A percentile compares a stretch with the other conserved stretches of the same genome.
Evolutionary conservation across 169 alveolate species (phyloP).

Genomic region (Eimeria acervulina): DNA sequence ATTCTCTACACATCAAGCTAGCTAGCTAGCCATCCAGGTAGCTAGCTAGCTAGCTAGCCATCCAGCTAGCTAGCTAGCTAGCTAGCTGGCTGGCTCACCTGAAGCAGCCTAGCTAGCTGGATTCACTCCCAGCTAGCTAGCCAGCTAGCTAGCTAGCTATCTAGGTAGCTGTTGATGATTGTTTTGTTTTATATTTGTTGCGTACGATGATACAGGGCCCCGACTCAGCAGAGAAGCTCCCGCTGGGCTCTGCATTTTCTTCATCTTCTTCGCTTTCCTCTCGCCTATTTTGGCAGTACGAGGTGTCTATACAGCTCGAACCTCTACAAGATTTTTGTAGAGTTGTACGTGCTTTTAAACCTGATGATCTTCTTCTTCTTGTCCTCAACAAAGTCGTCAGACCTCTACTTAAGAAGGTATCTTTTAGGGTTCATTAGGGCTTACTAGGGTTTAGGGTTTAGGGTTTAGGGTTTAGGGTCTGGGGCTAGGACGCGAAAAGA

Average conservation of each 20-base stretch:
- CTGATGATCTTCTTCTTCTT: conserved; percentile 34
- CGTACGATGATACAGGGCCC: neutral
- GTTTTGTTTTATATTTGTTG: neutral
- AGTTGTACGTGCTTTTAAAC: conserved; percentile 63
- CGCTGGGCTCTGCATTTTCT: neutral
- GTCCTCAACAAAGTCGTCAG: conserved; percentile 60
- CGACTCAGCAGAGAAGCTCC: neutral
- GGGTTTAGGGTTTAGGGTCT: neutral
- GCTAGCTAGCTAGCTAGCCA: no score
- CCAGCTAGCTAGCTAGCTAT: no score
- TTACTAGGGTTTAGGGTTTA: neutral
- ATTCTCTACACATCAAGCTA: neutral
- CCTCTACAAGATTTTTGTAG: conserved; percentile 89
- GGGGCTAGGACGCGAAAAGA: neutral
- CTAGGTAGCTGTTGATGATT: no score
- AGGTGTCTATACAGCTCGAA: conserved; percentile 92
- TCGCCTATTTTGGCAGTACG: conserved; percentile 90
- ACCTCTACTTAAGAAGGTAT: conserved; percentile 63
- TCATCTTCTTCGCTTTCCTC: neutral
- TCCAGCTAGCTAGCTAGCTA: no score
- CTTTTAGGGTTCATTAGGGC: neutral
- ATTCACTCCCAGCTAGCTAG: no score
- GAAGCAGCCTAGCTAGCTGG: no score
- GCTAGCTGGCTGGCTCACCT: neutral
- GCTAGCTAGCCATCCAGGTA: no score